Percentiles rank a stretch among this genome's conserved stretches.
Conservation (phyloP, 2,329 filamentous ascomycete species). For the Sordariomycetes sp. region DNA sequence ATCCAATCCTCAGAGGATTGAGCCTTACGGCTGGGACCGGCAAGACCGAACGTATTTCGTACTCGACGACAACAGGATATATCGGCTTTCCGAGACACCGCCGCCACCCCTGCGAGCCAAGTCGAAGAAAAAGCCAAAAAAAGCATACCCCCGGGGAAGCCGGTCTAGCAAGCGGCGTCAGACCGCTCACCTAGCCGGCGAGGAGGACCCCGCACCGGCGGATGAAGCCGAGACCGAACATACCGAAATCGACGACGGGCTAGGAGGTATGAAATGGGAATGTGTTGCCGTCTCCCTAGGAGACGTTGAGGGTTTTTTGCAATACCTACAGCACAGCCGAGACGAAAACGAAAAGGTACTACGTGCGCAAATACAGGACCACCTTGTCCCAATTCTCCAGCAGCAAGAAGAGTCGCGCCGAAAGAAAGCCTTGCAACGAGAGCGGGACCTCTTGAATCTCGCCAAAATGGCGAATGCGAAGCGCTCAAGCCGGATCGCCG, state of each 20-base stretch:
- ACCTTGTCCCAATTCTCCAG: conserved; percentile 77
- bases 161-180: conserved; percentile 60
- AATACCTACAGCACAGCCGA: conserved; percentile 61
- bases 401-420: conserved; percentile 68
- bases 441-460: conserved; percentile 70
- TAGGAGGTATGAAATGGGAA: conserved; percentile 79
- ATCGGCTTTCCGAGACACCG: conserved; percentile 71
- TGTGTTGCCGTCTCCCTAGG: conserved; percentile 74
- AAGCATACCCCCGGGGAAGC: conserved; percentile 34
- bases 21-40: conserved; percentile 79
- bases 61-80: conserved; percentile 87
- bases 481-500: conserved; percentile 79
- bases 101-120: conserved; percentile 48
- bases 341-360: conserved; percentile 80
- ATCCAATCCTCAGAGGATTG: conserved; percentile 46
- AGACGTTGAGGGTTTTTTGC: conserved; percentile 65
- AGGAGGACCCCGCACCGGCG: background rate
- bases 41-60: conserved; percentile 83
- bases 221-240: conserved; percentile 11
- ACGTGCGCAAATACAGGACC: conserved; percentile 58
- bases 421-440: conserved; percentile 52
- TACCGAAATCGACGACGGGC: conserved; percentile 25
- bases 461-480: conserved; percentile 91
- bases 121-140: conserved; percentile 52
- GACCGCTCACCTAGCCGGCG: background rate